Evolutionary conservation across 2,329 filamentous ascomycete species (phyloP), one percentile per base, ranked within the genome.

Genomic region (Trichothecium roseum): DNA sequence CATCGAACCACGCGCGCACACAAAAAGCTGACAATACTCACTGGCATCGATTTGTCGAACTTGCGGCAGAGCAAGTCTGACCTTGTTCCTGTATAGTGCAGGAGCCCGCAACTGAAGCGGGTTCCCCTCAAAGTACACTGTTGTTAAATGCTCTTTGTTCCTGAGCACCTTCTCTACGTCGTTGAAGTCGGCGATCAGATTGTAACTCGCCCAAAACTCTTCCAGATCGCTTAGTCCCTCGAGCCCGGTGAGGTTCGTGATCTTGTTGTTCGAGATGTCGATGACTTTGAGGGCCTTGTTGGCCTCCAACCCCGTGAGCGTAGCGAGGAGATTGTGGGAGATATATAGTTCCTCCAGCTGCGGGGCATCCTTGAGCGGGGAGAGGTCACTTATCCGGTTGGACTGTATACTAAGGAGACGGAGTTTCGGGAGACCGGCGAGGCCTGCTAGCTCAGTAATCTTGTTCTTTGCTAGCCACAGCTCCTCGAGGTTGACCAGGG

Each of bases 401-500:
- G 87, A 91, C 60, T 96, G 91, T 48, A 98, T 87, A 50, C 85
- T 93, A 35, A 98, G 76, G 34, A 96, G 84, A 43, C 81, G 81
- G 31, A 98, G 72, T 47, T 84, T 88, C 8, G 77, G 69, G 18
- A 98, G 70, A 1, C 74, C 71, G n/a, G 69, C 69, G 13, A 96
- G 72, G 35, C 84, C 81, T 43, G 74, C 78, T 42, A 96, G 76
- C 50, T 87, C 75, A 1, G 81, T 83, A 48, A 98, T 94, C 55
- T 94, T 95, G 65, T 95, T 95, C 70, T 94, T 96, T 39, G 85
- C 91, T 14, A 96, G 64, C 88, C 88, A 96, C 13, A 95, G 68
- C 56, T 94, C 78, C 55, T 93, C 81, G n/a, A 98, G 63, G 7
- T 72, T 71, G n/a, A 68, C 72, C 31, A 96, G 64, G 2, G 73